Percentiles rank a stretch among this genome's conserved stretches.
Evolutionary conservation across 2,329 filamentous ascomycete genomes (phyloP).

Genomic region (Pseudocercospora fijiensis): DNA sequence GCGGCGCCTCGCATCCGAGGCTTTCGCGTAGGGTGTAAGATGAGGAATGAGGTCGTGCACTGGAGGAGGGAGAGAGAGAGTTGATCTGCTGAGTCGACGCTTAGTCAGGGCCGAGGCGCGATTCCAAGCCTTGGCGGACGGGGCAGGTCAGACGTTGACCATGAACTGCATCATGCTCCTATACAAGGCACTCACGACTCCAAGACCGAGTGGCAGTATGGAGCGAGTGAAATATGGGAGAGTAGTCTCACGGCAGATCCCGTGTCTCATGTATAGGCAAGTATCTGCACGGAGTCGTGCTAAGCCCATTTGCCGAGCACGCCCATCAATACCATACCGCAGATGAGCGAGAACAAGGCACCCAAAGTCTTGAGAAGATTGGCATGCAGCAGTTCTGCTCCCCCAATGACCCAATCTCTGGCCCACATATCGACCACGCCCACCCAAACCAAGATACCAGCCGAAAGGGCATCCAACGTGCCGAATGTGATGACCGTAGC

Average conservation of each 20-base stretch:
- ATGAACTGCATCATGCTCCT: no score
- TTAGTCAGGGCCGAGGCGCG: background rate
- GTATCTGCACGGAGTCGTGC: background rate
- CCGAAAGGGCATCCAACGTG: slow-evolving; percentile 70
- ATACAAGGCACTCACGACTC: no score
- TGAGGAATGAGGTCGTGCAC: background rate
- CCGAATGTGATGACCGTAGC: slow-evolving; percentile 69
- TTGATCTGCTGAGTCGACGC: no score
- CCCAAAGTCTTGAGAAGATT: slow-evolving; percentile 19
- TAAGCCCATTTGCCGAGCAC: slow-evolving; percentile 29
- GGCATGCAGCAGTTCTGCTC: slow-evolving; percentile 22
- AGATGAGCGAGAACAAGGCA: slow-evolving; percentile 14
- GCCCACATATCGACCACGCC: slow-evolving; percentile 79
- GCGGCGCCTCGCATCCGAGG: background rate
- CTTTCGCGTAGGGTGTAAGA: background rate
- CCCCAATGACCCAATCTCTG: slow-evolving; percentile 62
- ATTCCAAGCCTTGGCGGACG: background rate
- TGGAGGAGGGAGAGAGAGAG: background rate
- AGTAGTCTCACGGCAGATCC: background rate
- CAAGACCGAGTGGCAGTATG: background rate
- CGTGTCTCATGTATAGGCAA: background rate
- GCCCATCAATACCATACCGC: slow-evolving; percentile 24
- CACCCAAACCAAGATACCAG: slow-evolving; percentile 77
- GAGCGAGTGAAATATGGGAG: background rate
- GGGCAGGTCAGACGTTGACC: background rate